Evolutionary conservation across 768 basidiomycete genomes (phyloP).

Genomic region (Leccinum olivaceopallidum): DNA sequence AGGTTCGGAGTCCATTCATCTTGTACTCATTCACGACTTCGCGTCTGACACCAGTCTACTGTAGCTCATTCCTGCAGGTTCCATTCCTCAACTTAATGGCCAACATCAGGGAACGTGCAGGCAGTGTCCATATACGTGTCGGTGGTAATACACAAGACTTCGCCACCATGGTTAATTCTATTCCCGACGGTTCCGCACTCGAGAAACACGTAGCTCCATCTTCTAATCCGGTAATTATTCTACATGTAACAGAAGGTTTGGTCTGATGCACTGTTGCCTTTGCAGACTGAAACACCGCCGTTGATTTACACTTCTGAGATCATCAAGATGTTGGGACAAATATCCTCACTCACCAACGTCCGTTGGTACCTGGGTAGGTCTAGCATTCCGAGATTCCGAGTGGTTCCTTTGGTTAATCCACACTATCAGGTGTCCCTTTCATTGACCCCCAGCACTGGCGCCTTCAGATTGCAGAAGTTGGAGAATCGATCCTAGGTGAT

Average conservation of each 20-base stretch:
- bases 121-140: conserved; percentile 62
- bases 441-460: conserved; percentile 58
- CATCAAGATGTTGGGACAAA: conserved; percentile 62
- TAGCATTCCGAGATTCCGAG: background rate
- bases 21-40: background rate
- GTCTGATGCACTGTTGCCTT: background rate
- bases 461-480: conserved; percentile 54
- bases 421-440: conserved; percentile 52
- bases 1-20: conserved; percentile 9
- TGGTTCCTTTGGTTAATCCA: conserved; percentile 10
- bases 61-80: conserved; percentile 51
- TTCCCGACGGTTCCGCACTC: conserved; percentile 49
- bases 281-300: conserved; percentile 28
- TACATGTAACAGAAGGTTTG: background rate
- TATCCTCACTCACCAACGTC: conserved; percentile 56
- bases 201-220: conserved; percentile 44
- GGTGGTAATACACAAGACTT: conserved; percentile 84
- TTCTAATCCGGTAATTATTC: conserved; percentile 39
- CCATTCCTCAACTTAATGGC: conserved; percentile 80
- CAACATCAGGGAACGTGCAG: conserved; percentile 63
- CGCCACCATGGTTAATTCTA: conserved; percentile 48
- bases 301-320: conserved; percentile 65
- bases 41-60: background rate
- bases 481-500: conserved; percentile 62
- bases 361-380: conserved; percentile 61